These are phyloP conservation scores for Anthoceros angustus DNA, from an alignment of 225 moss, liverwort and hornwort species.

Conservation along the genomic window DNA sequence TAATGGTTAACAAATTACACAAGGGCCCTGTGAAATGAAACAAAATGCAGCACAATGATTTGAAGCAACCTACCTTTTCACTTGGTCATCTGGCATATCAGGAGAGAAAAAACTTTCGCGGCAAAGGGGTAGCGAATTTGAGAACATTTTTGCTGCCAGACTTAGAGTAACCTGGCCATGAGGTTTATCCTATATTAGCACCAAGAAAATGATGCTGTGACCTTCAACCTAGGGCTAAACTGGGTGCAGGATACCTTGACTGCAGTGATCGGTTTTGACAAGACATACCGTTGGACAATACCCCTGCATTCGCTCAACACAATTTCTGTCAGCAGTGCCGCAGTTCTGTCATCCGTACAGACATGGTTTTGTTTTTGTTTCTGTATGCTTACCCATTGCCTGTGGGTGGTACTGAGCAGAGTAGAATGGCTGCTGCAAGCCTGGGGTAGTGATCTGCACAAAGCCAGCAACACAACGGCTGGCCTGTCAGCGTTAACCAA, in stretches of 20 bases:
- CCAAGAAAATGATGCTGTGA: background rate
- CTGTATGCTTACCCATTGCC: slow-evolving; percentile 35
- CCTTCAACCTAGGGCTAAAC: background rate
- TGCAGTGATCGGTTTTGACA: slow-evolving; percentile 42
- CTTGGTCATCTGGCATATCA: slow-evolving; percentile 42
- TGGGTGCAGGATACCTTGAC: slow-evolving; percentile 33
- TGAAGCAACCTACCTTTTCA: slow-evolving; percentile 14
- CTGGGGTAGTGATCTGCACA: slow-evolving; percentile 19
- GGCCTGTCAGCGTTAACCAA: background rate
- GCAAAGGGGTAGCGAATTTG: slow-evolving; percentile 51
- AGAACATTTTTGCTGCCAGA: slow-evolving; percentile 68
- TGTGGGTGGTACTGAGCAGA: slow-evolving; percentile 68
- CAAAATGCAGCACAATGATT: background rate
- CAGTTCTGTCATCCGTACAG: background rate
- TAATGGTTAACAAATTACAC: background rate
- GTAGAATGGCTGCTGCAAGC: slow-evolving; percentile 49
- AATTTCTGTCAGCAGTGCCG: background rate
- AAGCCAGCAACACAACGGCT: background rate
- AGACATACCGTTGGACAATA: slow-evolving; percentile 69
- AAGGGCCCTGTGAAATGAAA: background rate
- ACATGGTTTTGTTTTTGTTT: background rate
- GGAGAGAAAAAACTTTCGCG: slow-evolving; percentile 85
- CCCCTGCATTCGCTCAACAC: slow-evolving; percentile 8
- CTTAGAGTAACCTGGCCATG: slow-evolving; percentile 45
- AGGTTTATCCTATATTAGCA: background rate